These are phyloP conservation scores for Penicillium concentricum DNA, from an alignment of 2,329 filamentous ascomycete species.

Conservation along the genomic window DNA sequence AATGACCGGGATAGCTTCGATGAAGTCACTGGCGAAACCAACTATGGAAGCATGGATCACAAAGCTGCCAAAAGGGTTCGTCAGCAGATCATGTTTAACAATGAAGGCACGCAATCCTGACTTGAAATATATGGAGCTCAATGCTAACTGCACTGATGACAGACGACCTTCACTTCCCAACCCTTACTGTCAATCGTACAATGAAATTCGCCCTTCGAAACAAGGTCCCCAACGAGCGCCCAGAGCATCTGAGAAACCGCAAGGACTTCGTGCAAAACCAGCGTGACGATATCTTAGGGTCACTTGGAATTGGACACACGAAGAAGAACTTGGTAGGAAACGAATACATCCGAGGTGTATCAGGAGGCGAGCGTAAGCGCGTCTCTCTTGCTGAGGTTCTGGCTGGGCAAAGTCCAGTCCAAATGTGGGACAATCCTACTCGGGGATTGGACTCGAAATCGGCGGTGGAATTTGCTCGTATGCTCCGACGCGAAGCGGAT, in stretches of 20 bases:
- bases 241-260: constrained; percentile 22
- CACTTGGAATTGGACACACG: constrained; percentile 49
- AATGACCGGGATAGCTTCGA: constrained; percentile 63
- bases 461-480: constrained; percentile 58
- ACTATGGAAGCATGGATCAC: constrained; percentile 55
- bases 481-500: constrained; percentile 61
- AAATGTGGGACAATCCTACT: constrained; percentile 67
- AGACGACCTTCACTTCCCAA: constrained; percentile 71
- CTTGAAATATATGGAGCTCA: too few relatives aligned
- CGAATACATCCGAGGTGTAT: constrained; percentile 64
- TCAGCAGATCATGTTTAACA: constrained; percentile 64
- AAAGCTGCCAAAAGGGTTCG: constrained; percentile 44
- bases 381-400: constrained; percentile 63
- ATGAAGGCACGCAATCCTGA: constrained; percentile 49
- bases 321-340: constrained; percentile 65
- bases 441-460: constrained; percentile 65
- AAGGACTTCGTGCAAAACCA: constrained; percentile 33
- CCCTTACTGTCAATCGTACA: constrained; percentile 71
- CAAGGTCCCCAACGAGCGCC: constrained; percentile 32
- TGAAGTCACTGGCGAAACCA: constrained; percentile 53
- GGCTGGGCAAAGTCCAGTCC: constrained; percentile 53
- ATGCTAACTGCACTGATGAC: neutral
- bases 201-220: constrained; percentile 68
- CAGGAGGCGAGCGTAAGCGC: constrained; percentile 66
- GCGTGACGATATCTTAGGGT: constrained; percentile 33